Evolutionary conservation across 495 filamentous ascomycete species (phyloP).

Genomic region (Aspergillus ellipticus): DNA sequence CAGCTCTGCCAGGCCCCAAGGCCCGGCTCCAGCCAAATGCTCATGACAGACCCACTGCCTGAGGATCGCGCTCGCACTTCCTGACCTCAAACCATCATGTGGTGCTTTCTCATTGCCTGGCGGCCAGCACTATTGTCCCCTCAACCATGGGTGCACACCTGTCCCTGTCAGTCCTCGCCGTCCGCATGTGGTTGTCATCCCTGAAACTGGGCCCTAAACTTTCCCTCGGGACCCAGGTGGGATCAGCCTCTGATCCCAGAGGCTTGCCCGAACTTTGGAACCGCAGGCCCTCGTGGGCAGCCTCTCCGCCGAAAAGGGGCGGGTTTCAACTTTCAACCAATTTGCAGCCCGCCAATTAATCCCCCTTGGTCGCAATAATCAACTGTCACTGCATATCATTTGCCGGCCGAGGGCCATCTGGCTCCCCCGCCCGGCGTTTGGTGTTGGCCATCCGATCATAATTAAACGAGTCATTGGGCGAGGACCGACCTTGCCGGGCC

Average conservation of each 20-base stretch:
- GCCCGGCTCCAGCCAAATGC: no score
- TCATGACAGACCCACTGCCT: not conserved
- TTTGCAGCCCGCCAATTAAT: not conserved
- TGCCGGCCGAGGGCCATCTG: not conserved
- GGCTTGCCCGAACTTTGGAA: slow-evolving; percentile 14
- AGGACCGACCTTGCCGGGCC: not conserved
- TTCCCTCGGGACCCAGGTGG: not conserved
- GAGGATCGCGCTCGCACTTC: not conserved
- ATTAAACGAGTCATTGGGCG: not conserved
- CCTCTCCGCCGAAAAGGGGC: not conserved
- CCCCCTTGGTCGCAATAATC: not conserved
- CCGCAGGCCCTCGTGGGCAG: slow-evolving; percentile 11
- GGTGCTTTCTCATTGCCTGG: not conserved
- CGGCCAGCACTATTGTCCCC: slow-evolving; percentile 4
- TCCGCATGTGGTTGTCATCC: slow-evolving; percentile 14
- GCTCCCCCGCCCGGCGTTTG: not conserved
- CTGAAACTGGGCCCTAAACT: slow-evolving; percentile 16
- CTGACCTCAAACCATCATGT: slow-evolving; percentile 1
- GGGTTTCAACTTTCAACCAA: not conserved
- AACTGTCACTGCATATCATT: not conserved
- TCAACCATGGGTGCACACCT: slow-evolving; percentile 6
- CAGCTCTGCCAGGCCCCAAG: no score
- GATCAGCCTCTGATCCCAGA: not conserved
- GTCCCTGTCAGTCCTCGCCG: slow-evolving; percentile 7
- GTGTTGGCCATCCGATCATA: not conserved